Conservation (phyloP, 2,329 filamentous ascomycete species). For the Xylariaceae sp. region DNA sequence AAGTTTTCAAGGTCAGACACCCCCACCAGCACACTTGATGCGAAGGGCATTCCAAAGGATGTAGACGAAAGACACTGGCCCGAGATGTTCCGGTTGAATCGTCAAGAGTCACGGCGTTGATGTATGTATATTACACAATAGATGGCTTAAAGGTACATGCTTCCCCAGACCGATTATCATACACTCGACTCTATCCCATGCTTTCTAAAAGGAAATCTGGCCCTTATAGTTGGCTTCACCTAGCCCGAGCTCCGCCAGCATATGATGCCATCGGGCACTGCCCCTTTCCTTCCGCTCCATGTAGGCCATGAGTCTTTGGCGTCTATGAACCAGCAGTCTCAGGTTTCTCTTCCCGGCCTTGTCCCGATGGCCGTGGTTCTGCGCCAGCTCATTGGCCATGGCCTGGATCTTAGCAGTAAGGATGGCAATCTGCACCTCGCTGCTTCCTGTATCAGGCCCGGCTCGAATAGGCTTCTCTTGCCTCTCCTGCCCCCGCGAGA, state of each 20-base stretch:
- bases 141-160: conserved; percentile 28
- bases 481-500: conserved; percentile 37
- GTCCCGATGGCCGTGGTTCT: conserved; percentile 68
- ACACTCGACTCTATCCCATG: conserved; percentile 21
- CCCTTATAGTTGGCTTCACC: conserved; percentile 85
- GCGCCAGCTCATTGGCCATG: conserved; percentile 65
- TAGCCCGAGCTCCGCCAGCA: conserved; percentile 78
- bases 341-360: conserved; percentile 93
- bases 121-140: conserved; percentile 39
- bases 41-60: too few species aligned
- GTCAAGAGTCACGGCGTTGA: conserved; percentile 17
- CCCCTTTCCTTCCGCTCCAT: conserved; percentile 85
- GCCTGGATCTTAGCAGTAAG: conserved; percentile 89
- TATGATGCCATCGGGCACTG: conserved; percentile 80
- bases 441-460: conserved; percentile 90
- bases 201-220: conserved; percentile 68
- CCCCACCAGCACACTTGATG: conserved; percentile 13
- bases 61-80: too few species aligned
- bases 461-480: conserved; percentile 50
- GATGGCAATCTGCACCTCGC: conserved; percentile 96
- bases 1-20: conserved; percentile 11
- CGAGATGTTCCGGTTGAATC: too few species aligned
- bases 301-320: conserved; percentile 85
- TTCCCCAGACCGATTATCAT: conserved; percentile 19
- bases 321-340: conserved; percentile 74